Base-by-base conservation (phyloP, 2,329 filamentous ascomycete genomes). In the Moelleriella libera region DNA sequence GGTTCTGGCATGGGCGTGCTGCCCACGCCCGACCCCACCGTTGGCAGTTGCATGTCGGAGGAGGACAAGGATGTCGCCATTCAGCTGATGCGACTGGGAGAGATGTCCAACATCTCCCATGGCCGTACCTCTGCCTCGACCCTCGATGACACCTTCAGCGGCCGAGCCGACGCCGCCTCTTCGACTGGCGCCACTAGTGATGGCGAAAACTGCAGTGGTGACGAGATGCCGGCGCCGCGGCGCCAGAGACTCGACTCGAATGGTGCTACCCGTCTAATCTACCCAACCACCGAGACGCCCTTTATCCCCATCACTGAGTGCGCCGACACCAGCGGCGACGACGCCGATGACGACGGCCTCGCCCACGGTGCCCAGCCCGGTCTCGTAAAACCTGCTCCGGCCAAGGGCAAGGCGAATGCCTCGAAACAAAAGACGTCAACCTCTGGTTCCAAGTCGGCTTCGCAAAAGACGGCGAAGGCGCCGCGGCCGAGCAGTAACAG, bases 11-110 rank as follows among this genome's bases (percentile, higher is more conserved):
- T 66, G 60, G 62, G 82, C 47, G 78, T 94, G 55, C 71, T 96
- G 53, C 89, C 89, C 21, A 98, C 92, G 2, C 92, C 92, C 30
- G 92, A 97, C 58, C 90, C 90, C n/a, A 98, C 92, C 10, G 85
- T 97, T 56, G 87, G 87, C 47, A 97, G 90, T 67, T 94, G 88
- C 64, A 90, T 98, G 64, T 97, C 90, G 11, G 92, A 98, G 62
- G 92, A 98, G 65, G 79, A 83, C 56, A 83, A 83, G 60, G 92
- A 98, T 66, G 92, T 97, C 52, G 92, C 92, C 49, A 83, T 96
- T 61, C 92, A 97, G 68, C 74, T 98, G 58, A 97, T 98, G 82
- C 85, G 90, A 56, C 77, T 98, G 47, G 89, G 92, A 43, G 89
- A 96, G 62, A 87, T 89, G 56, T 92, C 88, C 48, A 94, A 94